Percentiles rank a stretch among this genome's conserved stretches.
Evolutionary conservation across 305 asterid species (phyloP).

Genomic region (Fraxinus floribunda): DNA sequence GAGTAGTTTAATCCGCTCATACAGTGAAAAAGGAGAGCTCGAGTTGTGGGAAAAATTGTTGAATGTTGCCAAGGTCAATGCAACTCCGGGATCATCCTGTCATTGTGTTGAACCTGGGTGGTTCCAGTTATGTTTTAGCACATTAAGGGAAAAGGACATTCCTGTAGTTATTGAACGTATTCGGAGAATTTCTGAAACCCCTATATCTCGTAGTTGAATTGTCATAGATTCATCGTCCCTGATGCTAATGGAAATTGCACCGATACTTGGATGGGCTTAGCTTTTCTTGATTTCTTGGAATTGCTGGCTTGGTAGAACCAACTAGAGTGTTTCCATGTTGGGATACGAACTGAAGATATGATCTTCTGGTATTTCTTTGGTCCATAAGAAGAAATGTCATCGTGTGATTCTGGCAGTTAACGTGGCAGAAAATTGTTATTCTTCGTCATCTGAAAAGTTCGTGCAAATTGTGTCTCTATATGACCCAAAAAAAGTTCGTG

Average conservation of each 20-base stretch:
- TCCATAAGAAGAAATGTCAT: background rate
- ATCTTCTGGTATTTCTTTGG: background rate
- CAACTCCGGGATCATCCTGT: slow-evolving; percentile 57
- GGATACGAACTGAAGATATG: background rate
- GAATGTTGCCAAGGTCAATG: slow-evolving; percentile 43
- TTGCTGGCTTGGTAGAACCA: background rate
- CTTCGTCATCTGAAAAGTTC: background rate
- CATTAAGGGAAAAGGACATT: slow-evolving; percentile 39
- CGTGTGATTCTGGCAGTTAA: background rate
- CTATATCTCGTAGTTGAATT: slow-evolving; percentile 36
- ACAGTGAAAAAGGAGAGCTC: slow-evolving; percentile 57
- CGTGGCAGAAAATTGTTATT: background rate
- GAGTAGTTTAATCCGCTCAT: slow-evolving; percentile 50
- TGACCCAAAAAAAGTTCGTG: background rate
- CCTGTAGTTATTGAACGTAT: slow-evolving; percentile 43
- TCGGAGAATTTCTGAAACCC: slow-evolving; percentile 37
- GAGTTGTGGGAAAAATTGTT: slow-evolving; percentile 54
- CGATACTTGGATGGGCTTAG: background rate
- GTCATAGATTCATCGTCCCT: background rate
- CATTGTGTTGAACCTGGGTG: slow-evolving; percentile 64
- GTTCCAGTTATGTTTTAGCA: slow-evolving; percentile 49
- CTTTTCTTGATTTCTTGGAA: background rate
- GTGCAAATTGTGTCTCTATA: background rate
- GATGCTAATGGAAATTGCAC: background rate
- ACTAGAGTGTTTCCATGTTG: background rate